Conservation (phyloP, 1,284 basidiomycete genomes). For the Puccinia triticina region DNA sequence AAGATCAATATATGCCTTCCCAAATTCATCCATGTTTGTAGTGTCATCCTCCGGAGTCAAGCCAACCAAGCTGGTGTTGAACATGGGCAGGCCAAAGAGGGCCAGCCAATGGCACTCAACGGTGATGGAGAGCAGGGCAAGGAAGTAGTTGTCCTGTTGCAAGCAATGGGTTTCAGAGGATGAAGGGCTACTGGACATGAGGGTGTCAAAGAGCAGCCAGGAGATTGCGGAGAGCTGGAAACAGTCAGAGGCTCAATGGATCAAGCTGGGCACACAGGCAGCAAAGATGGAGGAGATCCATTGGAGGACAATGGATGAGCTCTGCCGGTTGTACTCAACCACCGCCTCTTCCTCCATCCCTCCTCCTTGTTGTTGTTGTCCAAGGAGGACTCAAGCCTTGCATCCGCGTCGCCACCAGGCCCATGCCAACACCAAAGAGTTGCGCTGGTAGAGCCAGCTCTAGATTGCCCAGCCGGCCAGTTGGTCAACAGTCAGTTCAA, state of each 20-base stretch:
- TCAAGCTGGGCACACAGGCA: conserved; percentile 17
- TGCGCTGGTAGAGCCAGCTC: conserved; percentile 18
- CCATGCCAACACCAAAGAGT: neutral
- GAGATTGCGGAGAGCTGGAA: conserved; percentile 10
- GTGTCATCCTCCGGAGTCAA: too few relatives aligned
- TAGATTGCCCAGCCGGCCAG: neutral
- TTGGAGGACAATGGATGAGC: conserved; percentile 13
- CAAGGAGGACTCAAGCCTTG: neutral
- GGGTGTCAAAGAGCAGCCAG: conserved; percentile 8
- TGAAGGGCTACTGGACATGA: neutral
- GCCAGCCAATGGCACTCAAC: conserved; percentile 33
- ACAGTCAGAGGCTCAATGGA: neutral
- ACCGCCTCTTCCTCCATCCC: conserved; percentile 10
- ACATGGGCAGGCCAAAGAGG: conserved; percentile 24
- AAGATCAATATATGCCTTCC: too few relatives aligned
- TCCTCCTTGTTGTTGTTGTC: neutral
- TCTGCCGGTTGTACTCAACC: conserved; percentile 17
- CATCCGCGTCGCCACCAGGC: neutral
- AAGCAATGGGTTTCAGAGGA: neutral
- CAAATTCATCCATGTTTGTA: too few relatives aligned
- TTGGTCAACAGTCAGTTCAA: conserved; percentile 8
- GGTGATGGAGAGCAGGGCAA: conserved; percentile 17
- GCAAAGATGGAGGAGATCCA: conserved; percentile 13
- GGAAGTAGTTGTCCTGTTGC: neutral
- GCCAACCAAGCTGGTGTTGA: conserved; percentile 5